Evolutionary conservation across 495 filamentous ascomycete genomes (phyloP).

Genomic region (Hypoxylon intermedium): DNA sequence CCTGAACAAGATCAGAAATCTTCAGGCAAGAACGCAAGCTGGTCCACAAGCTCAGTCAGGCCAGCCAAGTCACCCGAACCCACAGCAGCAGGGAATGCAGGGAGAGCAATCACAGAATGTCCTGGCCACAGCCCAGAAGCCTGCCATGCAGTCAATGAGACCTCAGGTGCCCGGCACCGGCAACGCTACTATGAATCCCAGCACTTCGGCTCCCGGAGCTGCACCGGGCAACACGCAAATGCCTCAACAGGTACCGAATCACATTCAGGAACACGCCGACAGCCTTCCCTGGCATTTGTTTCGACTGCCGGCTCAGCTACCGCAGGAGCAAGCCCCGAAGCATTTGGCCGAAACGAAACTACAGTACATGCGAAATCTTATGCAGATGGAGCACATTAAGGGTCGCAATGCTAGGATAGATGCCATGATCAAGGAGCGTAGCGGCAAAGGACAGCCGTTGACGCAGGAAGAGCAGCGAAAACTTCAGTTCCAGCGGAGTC

Average conservation of each 20-base stretch:
- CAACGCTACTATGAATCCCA: conserved; percentile 22
- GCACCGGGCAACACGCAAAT: conserved; percentile 12
- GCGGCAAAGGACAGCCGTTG: conserved; percentile 40
- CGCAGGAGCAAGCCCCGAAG: conserved; percentile 39
- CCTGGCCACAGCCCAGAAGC: conserved; percentile 20
- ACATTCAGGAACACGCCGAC: conserved; percentile 46
- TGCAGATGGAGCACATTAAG: conserved; percentile 46
- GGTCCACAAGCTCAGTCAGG: conserved; percentile 18
- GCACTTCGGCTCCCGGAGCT: conserved; percentile 7
- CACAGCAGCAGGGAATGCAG: conserved; percentile 28
- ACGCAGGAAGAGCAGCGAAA: conserved; percentile 46
- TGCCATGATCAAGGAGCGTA: conserved; percentile 42
- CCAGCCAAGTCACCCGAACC: conserved; percentile 7
- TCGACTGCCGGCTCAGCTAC: conserved; percentile 16
- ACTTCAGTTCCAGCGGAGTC: conserved; percentile 38
- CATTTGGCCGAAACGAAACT: conserved; percentile 43
- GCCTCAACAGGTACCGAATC: conserved; percentile 27
- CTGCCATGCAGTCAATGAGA: conserved; percentile 35
- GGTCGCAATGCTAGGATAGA: conserved; percentile 35
- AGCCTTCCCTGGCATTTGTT: conserved; percentile 46
- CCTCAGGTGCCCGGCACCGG: conserved; percentile 25
- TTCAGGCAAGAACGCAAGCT: conserved; percentile 31
- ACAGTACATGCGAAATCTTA: conserved; percentile 44
- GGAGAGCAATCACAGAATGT: conserved; percentile 24
- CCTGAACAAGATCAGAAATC: conserved; percentile 59